These are phyloP conservation scores for Coemansia aciculifera DNA, from an alignment of 192 early-diverging fungal species.

Conservation along the genomic window DNA sequence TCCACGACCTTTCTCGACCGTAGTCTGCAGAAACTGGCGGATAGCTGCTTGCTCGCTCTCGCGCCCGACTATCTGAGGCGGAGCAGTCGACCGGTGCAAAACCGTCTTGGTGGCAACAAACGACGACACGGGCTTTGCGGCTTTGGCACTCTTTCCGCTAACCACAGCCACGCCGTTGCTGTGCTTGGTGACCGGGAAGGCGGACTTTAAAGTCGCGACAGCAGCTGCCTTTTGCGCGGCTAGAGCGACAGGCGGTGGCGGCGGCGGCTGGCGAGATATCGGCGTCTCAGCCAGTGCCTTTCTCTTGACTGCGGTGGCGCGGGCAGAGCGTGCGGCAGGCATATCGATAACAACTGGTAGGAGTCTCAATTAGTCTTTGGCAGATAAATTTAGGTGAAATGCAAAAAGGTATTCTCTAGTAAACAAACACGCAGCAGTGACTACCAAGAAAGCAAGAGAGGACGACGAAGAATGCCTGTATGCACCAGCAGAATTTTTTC, in stretches of 20 bases:
- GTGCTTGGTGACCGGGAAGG: constrained; percentile 42
- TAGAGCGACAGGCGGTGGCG: constrained; percentile 9
- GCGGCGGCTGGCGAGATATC: constrained; percentile 24
- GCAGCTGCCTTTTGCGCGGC: constrained; percentile 9
- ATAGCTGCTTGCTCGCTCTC: constrained; percentile 40
- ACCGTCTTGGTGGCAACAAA: constrained; percentile 37
- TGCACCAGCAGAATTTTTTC: background rate
- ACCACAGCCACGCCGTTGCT: constrained; percentile 2
- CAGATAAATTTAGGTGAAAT: background rate
- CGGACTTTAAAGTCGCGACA: constrained; percentile 28
- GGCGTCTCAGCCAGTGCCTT: constrained; percentile 42
- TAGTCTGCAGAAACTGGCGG: constrained; percentile 28
- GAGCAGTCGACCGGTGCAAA: constrained; percentile 46
- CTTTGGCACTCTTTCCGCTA: constrained; percentile 6
- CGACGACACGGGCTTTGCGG: constrained; percentile 17
- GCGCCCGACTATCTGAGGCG: constrained; percentile 53
- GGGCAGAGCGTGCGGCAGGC: constrained; percentile 40
- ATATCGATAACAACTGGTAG: constrained; percentile 14
- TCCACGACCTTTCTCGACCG: constrained; percentile 38
- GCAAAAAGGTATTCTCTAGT: background rate
- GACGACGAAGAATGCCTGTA: background rate
- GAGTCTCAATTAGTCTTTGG: constrained; percentile 13
- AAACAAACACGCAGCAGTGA: constrained; percentile 11
- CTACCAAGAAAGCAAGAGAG: constrained; percentile 1
- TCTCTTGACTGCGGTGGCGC: constrained; percentile 19